These are phyloP conservation scores for Sporobolomyces pararoseus DNA, from an alignment of 768 basidiomycete genomes.

Conservation along the genomic window DNA sequence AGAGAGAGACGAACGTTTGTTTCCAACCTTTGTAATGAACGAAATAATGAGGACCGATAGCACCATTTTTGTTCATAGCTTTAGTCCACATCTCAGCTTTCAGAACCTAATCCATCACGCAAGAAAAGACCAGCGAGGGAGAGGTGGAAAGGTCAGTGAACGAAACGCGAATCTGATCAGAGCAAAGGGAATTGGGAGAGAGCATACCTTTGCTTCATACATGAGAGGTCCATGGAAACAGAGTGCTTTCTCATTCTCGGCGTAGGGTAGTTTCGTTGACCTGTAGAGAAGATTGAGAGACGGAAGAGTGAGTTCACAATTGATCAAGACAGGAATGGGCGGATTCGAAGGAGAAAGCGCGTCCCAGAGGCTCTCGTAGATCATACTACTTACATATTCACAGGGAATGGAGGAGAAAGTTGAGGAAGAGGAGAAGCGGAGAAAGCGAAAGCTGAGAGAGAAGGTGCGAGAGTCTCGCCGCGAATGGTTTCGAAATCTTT, in stretches of 20 bases:
- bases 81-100: conserved; percentile 38
- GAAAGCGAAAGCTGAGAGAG: too few species aligned
- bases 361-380: too few species aligned
- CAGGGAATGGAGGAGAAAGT: too few species aligned
- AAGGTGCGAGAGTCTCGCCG: too few species aligned
- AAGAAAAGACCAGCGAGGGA: not conserved
- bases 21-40: conserved; percentile 99
- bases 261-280: conserved; percentile 52
- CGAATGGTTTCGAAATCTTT: too few species aligned
- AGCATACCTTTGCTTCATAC: conserved; percentile 77
- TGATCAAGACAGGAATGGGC: not conserved
- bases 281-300: conserved; percentile 3
- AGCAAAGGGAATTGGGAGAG: too few species aligned
- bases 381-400: too few species aligned
- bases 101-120: conserved; percentile 19
- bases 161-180: too few species aligned
- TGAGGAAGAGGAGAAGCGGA: too few species aligned
- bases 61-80: conserved; percentile 30
- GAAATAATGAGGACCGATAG: conserved; percentile 74
- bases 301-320: not conserved
- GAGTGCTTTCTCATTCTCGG: conserved; percentile 70
- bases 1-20: conserved; percentile 63
- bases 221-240: conserved; percentile 94
- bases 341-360: not conserved
- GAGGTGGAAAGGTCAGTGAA: too few species aligned